These are phyloP conservation scores for Aphanomyces stellatus DNA, from an alignment of 352 stramenopile genomes.

Conservation along the genomic window DNA sequence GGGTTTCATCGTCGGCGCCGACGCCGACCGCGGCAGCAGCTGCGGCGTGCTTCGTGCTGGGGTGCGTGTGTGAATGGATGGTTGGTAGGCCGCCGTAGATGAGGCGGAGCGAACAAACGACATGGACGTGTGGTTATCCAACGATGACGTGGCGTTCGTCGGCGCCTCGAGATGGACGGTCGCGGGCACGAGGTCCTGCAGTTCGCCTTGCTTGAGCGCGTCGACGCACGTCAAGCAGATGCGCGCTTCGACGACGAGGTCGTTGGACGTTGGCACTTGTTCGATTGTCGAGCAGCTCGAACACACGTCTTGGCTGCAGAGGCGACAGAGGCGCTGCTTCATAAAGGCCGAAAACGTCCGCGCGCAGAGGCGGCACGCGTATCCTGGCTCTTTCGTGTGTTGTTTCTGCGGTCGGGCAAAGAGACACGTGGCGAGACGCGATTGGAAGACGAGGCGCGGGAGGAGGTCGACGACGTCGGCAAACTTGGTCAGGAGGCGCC, in stretches of 20 bases:
- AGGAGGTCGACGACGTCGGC: not conserved
- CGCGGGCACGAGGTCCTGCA: not conserved
- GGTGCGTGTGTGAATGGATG: not conserved
- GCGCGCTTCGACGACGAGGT: not conserved
- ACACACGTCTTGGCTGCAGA: conserved; percentile 12
- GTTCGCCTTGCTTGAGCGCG: not conserved
- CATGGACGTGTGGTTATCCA: not conserved
- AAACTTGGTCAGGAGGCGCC: not conserved
- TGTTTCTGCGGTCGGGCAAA: not conserved
- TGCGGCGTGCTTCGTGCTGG: not conserved
- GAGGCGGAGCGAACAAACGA: not conserved
- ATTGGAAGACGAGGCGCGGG: not conserved
- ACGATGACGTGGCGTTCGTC: not conserved
- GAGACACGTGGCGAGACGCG: not conserved
- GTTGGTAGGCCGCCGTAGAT: not conserved
- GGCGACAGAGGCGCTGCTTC: not conserved
- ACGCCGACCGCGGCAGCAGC: not conserved
- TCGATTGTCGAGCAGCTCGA: not conserved
- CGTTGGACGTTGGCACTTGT: not conserved
- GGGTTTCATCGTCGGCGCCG: not conserved
- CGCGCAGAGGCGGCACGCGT: conserved; percentile 5
- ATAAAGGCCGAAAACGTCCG: not conserved
- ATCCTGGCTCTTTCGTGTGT: not conserved
- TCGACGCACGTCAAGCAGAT: conserved; percentile 4
- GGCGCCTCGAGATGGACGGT: not conserved